Evolutionary conservation across 169 alveolate genomes (phyloP).

Genomic region (Eimeria falciformis): DNA sequence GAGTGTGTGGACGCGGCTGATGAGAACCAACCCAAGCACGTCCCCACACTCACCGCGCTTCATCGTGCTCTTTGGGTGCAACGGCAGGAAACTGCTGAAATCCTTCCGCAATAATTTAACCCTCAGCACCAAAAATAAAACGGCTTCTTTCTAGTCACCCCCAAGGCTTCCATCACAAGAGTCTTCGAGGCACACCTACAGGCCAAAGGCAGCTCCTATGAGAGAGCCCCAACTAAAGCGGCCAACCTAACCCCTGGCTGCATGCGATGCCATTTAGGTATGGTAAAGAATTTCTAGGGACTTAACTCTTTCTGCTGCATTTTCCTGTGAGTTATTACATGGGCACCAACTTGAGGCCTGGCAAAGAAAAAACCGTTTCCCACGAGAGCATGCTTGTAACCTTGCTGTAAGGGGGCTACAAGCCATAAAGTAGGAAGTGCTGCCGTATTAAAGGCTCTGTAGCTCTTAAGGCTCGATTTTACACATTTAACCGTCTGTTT

Average conservation of each 20-base stretch:
- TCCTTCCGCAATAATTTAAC: not conserved
- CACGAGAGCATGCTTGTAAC: too few species aligned
- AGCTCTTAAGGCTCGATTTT: too few species aligned
- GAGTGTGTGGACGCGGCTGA: not conserved
- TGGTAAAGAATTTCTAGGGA: too few species aligned
- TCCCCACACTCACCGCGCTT: conserved; percentile 66
- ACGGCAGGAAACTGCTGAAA: not conserved
- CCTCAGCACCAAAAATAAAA: not conserved
- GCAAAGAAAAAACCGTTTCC: too few species aligned
- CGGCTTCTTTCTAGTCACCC: not conserved
- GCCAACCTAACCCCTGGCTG: not conserved
- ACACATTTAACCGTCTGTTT: too few species aligned
- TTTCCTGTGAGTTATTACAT: too few species aligned
- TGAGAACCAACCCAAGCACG: not conserved
- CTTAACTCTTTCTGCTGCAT: too few species aligned
- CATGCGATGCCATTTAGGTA: not conserved
- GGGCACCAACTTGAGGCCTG: too few species aligned
- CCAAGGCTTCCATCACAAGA: not conserved
- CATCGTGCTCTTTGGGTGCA: conserved; percentile 35
- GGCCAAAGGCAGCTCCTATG: not conserved
- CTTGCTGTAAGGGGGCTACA: too few species aligned
- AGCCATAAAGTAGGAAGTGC: too few species aligned
- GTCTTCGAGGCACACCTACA: not conserved
- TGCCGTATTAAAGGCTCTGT: too few species aligned
- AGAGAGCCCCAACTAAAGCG: not conserved